Percentiles rank a stretch among this genome's conserved stretches.
Evolutionary conservation across 208 protist species (phyloP).

Genomic region (Trypanosoma lewisi): DNA sequence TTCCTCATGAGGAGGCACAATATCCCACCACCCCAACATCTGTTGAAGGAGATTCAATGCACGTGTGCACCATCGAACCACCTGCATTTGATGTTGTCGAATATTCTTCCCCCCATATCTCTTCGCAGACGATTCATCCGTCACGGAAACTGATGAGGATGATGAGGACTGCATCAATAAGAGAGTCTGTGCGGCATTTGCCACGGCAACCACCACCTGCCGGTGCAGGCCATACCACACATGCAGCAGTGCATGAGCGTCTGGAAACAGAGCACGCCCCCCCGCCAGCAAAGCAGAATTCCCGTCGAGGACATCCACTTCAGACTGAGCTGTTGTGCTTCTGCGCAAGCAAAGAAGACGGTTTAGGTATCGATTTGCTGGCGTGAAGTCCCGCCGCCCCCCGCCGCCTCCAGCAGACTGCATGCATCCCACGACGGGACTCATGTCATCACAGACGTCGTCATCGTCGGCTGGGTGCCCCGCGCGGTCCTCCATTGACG

Average conservation of each 20-base stretch:
- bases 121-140: background rate
- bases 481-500: conserved; percentile 25
- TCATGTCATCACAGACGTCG: conserved; percentile 11
- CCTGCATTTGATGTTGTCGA: conserved; percentile 9
- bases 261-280: conserved; percentile 16
- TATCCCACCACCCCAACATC: conserved; percentile 8
- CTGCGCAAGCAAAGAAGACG: conserved; percentile 1
- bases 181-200: conserved; percentile 27
- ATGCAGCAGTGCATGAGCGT: conserved; percentile 21
- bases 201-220: conserved; percentile 15
- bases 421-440: background rate
- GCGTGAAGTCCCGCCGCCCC: conserved; percentile 11
- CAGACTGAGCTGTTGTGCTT: background rate
- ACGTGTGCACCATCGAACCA: conserved; percentile 20
- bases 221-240: conserved; percentile 30
- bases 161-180: conserved; percentile 5
- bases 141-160: background rate
- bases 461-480: conserved; percentile 2
- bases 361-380: conserved; percentile 21
- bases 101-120: conserved; percentile 4
- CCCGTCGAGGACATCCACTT: conserved; percentile 5
- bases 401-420: too few species aligned
- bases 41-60: conserved; percentile 14
- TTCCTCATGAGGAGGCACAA: background rate
- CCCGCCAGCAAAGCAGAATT: conserved; percentile 10